phyloP scores from a whole-genome alignment of 176 grass and related monocot species.

The Areca catechu region DNA sequence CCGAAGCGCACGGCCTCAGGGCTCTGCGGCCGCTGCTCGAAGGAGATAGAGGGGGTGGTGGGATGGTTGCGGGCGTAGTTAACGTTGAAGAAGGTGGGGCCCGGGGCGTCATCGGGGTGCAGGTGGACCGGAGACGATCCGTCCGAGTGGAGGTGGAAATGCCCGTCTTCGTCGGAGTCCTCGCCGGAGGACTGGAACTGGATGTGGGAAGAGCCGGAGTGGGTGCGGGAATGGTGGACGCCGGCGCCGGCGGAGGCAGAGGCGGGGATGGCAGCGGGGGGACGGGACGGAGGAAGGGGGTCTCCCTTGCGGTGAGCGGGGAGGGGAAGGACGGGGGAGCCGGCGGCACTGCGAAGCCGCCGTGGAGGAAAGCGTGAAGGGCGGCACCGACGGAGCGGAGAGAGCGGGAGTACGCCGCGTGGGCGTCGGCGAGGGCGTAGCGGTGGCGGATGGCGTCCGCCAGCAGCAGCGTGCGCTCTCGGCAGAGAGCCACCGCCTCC shows the following conservation, averaged over 20 bases:
- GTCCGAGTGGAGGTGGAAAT: conserved; percentile 1
- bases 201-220: conserved; percentile 23
- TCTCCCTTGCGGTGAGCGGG: conserved; percentile 62
- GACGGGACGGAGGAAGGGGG: conserved; percentile 19
- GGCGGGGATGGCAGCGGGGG: not conserved
- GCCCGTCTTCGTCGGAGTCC: conserved; percentile 1
- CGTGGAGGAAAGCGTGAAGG: conserved; percentile 50
- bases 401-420: conserved; percentile 58
- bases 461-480: conserved; percentile 37
- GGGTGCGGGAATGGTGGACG: conserved; percentile 3
- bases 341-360: conserved; percentile 25
- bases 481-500: conserved; percentile 63
- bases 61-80: conserved; percentile 29
- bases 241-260: conserved; percentile 1
- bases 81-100: conserved; percentile 13
- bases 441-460: conserved; percentile 59
- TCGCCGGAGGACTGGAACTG: conserved; percentile 9
- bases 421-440: conserved; percentile 79
- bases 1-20: conserved; percentile 4
- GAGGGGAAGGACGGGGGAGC: conserved; percentile 50
- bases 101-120: not conserved
- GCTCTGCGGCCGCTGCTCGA: conserved; percentile 11
- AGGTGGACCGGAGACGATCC: conserved; percentile 6
- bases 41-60: conserved; percentile 12
- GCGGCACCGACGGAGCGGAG: conserved; percentile 34